Base-by-base conservation (phyloP, 2,329 filamentous ascomycete species). In the Colletotrichum eremochloae region DNA sequence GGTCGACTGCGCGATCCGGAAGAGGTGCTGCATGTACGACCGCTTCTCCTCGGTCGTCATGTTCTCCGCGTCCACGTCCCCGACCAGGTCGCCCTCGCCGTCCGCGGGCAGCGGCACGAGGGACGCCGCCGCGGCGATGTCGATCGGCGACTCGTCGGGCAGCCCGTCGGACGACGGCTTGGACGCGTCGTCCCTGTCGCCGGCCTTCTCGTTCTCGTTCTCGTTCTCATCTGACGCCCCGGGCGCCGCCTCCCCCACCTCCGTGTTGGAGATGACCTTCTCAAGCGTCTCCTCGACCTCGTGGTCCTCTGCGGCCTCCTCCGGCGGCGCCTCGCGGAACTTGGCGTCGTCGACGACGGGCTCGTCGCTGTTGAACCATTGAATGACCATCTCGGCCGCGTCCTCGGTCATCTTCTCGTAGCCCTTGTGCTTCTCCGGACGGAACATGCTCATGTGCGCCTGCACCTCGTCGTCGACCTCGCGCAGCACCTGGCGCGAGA, bases 361-460 rank as follows among this genome's bases (percentile, higher is more conserved):
- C 8, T 81, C 82, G 24, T 87, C 84, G 68, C 82, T 83, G 11
- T 81, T 78, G 75, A 88, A 87, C 91, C 91, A 93, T 40, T 83
- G 81, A 3, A 88, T 84, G 4, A 91, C 85, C 56, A 90, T 80
- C 71, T 87, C 86, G 52, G 88, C 88, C 1, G 91, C 87, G 53
- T 87, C 82, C 52, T 89, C 87, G 20, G 87, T 85, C 87, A 93
- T 91, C 7, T 84, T 83, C 72, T 91, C 89, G 75, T 93, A 93
- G 1, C 88, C 87, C 9, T 87, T 84, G 75, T 93, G 91, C 75
- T 87, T 89, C 70, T 87, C 85, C 0, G 87, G 87, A 53, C 84
- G 85, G 77, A 94, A 94, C 86, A 94, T 84, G 76, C 83, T 87
- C 79, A 90, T 87, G 77, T 96, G 94, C 1, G 93, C 93, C 71